Evolutionary conservation across 345 rosid genomes (phyloP), one percentile per base, ranked within the genome.

Genomic region (Pseudoturritis turrita): DNA sequence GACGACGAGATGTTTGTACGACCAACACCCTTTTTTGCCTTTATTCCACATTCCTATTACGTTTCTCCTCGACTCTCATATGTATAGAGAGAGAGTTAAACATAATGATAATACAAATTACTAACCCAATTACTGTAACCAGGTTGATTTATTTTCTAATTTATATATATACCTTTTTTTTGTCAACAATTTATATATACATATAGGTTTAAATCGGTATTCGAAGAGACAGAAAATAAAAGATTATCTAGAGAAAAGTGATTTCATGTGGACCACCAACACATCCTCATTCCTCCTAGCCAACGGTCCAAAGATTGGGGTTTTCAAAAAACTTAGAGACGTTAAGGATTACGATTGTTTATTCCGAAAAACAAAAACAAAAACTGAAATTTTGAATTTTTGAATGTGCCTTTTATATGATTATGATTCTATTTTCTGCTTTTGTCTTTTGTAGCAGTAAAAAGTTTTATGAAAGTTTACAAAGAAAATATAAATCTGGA

Each of bases 241-340:
- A 43, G 56, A 47, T 33, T 35, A 33, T 66, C 39, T 18, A 6
- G 17, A 54, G 29, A 43, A 43, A 57, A 46, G 39, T 23, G 57
- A 37, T 58, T 70, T 58, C 28, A 59, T 46, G 66, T 59, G 58
- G 50, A 70, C 74, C 74, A 47, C 31, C 4, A 26, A 49, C 67
- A 49, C 67, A 70, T 15, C 28, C 50, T 61, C 51, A 36, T 58
- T 57, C 12, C 45, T 46, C n/a, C 36, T 23, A 23, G 37, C 65
- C 50, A 70, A 70, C 67, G 74, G 56, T 45, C 23, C 26, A 47
- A 33, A 37, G 51, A 37, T 47, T 59, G 15, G 19, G 37, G 50
- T 13, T n/a, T 59, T 70, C 47, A 49, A 70, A 49, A 46, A 4
- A 15, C n/a, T 58, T 17, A 58, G 46, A 70, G 57, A 58, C 66